Evolutionary conservation across 169 alveolate genomes (phyloP), one percentile per base, ranked within the genome.

Genomic region (Theileria parva): DNA sequence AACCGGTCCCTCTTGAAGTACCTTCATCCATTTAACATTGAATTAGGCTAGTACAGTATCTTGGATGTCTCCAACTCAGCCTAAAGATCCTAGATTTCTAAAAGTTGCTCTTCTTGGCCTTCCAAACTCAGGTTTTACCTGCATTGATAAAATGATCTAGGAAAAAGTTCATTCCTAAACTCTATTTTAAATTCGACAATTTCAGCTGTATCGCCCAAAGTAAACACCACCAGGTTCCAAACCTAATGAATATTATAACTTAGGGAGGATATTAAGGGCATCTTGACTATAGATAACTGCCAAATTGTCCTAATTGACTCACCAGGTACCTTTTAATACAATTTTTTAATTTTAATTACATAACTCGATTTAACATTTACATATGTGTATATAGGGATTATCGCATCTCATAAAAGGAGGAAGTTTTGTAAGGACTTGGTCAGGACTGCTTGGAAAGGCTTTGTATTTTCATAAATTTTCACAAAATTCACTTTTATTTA

Each of bases 141-240:
- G 3, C 12, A 53, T 19, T n/a, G 1, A 9, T 70, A 2, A 70
- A 19, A 25, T 70, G 7, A 74, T 34, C 17, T 28, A 74, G 81
- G 92, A 15, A 93, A 93, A 77, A 92, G 96, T 74, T 93, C 96
- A 30, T 73, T 93, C 44, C 85, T 93, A 84, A 93, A 93, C 70
- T 83, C 95, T 9, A 79, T 93, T 25, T 77, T 92, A n/a, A 86
- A 81, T 37, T 73, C 88, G 51, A 81, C 94, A 21, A 80, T 93
- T 74, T 81, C 96, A 21, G 94, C 96, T 13, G 95, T 92, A 28
- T 93, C 96, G 25, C 96, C 96, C 48, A 93, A 93, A 81, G 95
- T 93, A 68, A 93, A 93, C 79, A 93, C 96, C 44, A 93, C 96
- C 27, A 78, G 94, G 91, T 87, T 50, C 21, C 23, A 30, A 25